These are phyloP conservation scores for Saksenaea vasiformis DNA, from an alignment of 371 early-diverging fungal genomes.

Conservation along the genomic window DNA sequence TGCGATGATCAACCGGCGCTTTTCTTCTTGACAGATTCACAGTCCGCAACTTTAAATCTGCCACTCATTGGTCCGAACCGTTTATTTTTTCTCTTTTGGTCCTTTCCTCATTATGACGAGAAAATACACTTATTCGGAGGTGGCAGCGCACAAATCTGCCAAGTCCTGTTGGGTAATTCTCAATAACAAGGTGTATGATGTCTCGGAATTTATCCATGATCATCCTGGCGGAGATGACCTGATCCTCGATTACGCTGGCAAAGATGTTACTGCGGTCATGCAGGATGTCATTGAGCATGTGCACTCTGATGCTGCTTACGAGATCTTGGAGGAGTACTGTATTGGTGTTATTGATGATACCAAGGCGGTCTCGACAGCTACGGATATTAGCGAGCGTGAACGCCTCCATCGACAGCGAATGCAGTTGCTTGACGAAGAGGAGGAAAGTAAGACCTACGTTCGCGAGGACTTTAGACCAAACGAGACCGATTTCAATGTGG, in stretches of 20 bases:
- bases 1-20: background rate
- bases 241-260: slow-evolving; percentile 76
- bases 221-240: slow-evolving; percentile 85
- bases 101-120: background rate
- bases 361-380: background rate
- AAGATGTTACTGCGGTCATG: slow-evolving; percentile 75
- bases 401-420: slow-evolving; percentile 22
- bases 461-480: slow-evolving; percentile 56
- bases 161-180: slow-evolving; percentile 77
- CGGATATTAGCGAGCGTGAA: slow-evolving; percentile 12
- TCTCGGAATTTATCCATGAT: slow-evolving; percentile 77
- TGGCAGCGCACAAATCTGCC: slow-evolving; percentile 65
- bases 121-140: slow-evolving; percentile 57
- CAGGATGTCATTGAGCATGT: slow-evolving; percentile 72
- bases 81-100: background rate
- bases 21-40: background rate
- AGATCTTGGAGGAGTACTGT: slow-evolving; percentile 77
- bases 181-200: slow-evolving; percentile 81
- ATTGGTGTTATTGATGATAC: slow-evolving; percentile 66
- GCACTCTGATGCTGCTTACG: slow-evolving; percentile 86
- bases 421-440: slow-evolving; percentile 20
- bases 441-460: slow-evolving; percentile 29
- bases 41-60: background rate
- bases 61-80: background rate
- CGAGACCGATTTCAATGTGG: slow-evolving; percentile 45